Base-by-base conservation (phyloP, 257 asterid species). In the Thymus mandschuricus region DNA sequence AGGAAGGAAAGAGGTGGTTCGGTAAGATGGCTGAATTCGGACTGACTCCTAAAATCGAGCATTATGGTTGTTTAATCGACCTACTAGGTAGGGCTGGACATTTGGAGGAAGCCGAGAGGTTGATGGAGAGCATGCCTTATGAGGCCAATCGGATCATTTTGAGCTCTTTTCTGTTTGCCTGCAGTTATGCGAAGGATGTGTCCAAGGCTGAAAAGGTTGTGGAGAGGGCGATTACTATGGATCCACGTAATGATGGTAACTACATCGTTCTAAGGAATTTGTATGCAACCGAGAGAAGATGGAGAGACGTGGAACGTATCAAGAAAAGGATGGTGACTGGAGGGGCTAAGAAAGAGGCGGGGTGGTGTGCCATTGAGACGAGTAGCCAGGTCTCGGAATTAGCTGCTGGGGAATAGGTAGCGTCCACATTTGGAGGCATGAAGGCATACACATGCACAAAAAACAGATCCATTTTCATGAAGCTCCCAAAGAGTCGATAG, bases 211-310 rank as follows among this genome's bases (percentile, higher is more conserved):
- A 94, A 86, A 85, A 85, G 74, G 71, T 91, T 75, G 83, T 86
- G 68, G 74, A 77, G 68, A 81, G 77, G 83, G 97, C 91, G 28
- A 82, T 89, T 45, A 66, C 60, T 33, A 66, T 86, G 96, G 99
- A 94, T 50, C 98, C 97, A 9, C 59, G 68, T 83, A 88, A 88
- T 61, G 96, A 88, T 71, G 98, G 98, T 3, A 89, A 85, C 78
- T 92, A 95, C 59, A 77, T 91, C 9, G 86, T 92, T 83, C 41
- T 87, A 85, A 91, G 98, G 76, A 95, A 95, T 75, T 73, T 95
- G 87, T 95, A 95, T 75, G 99, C 99, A 13, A 64, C 79, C 12
- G 96, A 92, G 79, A 89, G 83, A 73, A 83, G 99, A 85, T 95
- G 98, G 99, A 75, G 79, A 61, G 96, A 94, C 59, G 97, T 88